Percentiles rank a stretch among this genome's conserved stretches.
Evolutionary conservation across 192 early-diverging fungal genomes (phyloP).

Genomic region (Geranomyces michiganensis): DNA sequence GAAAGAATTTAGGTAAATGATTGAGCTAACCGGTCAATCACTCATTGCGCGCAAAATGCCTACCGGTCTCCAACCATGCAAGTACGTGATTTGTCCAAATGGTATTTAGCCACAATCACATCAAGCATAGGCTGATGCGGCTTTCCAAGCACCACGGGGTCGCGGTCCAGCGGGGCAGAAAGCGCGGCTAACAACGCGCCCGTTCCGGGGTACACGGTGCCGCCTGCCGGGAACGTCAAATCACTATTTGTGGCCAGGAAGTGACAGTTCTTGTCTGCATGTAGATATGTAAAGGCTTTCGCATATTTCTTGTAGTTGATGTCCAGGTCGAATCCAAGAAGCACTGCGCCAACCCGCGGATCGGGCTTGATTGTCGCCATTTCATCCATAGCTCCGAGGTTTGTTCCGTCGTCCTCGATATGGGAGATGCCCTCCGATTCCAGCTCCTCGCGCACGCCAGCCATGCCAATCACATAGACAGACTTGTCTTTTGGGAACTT

Average conservation of each 20-base stretch:
- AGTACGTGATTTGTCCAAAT: conserved; percentile 76
- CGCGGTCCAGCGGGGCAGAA: conserved; percentile 70
- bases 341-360: conserved; percentile 81
- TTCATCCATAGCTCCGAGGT: conserved; percentile 54
- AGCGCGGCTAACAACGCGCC: conserved; percentile 82
- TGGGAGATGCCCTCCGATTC: conserved; percentile 69
- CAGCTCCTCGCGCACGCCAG: conserved; percentile 87
- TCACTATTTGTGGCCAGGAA: conserved; percentile 96
- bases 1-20: background rate
- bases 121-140: conserved; percentile 94
- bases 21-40: background rate
- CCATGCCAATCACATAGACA: conserved; percentile 89
- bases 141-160: conserved; percentile 90
- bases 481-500: conserved; percentile 85
- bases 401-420: conserved; percentile 49
- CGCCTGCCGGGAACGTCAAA: conserved; percentile 81
- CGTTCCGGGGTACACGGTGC: conserved; percentile 76
- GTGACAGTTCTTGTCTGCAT: conserved; percentile 66
- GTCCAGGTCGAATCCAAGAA: conserved; percentile 90
- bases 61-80: conserved; percentile 94
- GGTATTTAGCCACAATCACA: conserved; percentile 81
- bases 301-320: conserved; percentile 93
- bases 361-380: conserved; percentile 64
- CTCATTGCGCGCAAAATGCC: background rate
- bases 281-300: conserved; percentile 86